Evolutionary conservation across 129 eudicot genomes (phyloP).

Genomic region (Dittrichia graveolens): DNA sequence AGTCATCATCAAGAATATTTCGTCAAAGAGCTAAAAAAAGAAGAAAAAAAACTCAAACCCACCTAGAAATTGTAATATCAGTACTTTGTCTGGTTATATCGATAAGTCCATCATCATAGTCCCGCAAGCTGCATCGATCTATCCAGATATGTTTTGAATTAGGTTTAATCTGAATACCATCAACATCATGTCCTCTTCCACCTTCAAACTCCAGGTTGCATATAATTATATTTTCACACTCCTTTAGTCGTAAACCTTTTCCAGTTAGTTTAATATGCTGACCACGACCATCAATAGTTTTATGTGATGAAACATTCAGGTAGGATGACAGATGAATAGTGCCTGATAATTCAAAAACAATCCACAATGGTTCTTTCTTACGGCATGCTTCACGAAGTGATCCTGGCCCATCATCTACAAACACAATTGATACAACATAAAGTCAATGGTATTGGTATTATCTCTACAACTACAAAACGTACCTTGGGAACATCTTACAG

Average conservation of each 20-base stretch:
- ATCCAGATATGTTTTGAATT: slow-evolving; percentile 91
- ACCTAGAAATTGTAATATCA: slow-evolving; percentile 87
- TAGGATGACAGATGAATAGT: slow-evolving; percentile 71
- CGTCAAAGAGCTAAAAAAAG: neutral
- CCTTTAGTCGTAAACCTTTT: slow-evolving; percentile 83
- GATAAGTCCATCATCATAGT: slow-evolving; percentile 92
- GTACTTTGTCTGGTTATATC: slow-evolving; percentile 88
- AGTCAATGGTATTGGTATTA: neutral
- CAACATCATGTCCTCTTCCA: slow-evolving; percentile 94
- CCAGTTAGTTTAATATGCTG: slow-evolving; percentile 68
- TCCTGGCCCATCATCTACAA: slow-evolving; percentile 93
- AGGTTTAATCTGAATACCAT: slow-evolving; percentile 93
- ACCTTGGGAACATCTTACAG: neutral
- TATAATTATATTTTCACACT: slow-evolving; percentile 81
- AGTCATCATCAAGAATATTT: neutral
- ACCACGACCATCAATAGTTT: slow-evolving; percentile 93
- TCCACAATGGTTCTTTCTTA: slow-evolving; percentile 79
- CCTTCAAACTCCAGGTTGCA: slow-evolving; percentile 87
- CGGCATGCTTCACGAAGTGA: slow-evolving; percentile 91
- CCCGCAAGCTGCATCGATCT: slow-evolving; percentile 83
- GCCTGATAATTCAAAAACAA: slow-evolving; percentile 78
- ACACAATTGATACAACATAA: slow-evolving; percentile 16
- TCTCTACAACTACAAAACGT: neutral
- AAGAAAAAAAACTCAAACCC: neutral
- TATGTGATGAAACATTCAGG: slow-evolving; percentile 74